Base-by-base conservation (phyloP, 2,329 filamentous ascomycete genomes). In the Didymella exigua region DNA sequence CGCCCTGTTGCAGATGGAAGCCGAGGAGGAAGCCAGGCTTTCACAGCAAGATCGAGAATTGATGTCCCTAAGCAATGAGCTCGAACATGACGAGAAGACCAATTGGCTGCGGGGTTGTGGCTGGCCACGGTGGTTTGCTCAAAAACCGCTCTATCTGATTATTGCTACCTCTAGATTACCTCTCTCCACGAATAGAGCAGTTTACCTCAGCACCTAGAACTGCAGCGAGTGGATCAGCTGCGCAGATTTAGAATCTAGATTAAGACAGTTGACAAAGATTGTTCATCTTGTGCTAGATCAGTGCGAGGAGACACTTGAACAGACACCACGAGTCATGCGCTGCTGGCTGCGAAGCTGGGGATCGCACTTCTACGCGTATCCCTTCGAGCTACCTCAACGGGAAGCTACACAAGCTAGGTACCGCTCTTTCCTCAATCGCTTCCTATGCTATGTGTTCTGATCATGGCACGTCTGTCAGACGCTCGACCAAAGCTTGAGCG, bases 11-110 rank as follows among this genome's bases (percentile, higher is more conserved):
- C 13, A 48, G 45, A 48, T 48, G 27, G 45, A 48, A 23, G 45
- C 33, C 16, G n/a, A 48, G 24, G 34, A 48, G 34, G 45, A 48
- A 40, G 33, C 33, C 16, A 29, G 45, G 27, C 45, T 40, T 11
- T 11, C 9, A n/a, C 10, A 40, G 5, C 2, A 48, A 23, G 24
- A 21, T 8, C 18, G 23, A 23, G 45, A 6, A 30, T 23, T 10
- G 1, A 40, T 24, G 14, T 48, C 24, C 11, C 19, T 48, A 21
- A 21, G 16, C 18, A 31, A 48, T n/a, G 14, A 48, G 45, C 24
- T 48, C 2, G 34, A 48, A 11, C 34, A 48, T 31, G 19, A 40
- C 19, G 13, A 48, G 27, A 40, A 40, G 10, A 48, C 34, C 4
- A 5, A 40, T 7, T 40, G 18, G 44, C 44, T 47, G 6, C 34